phyloP scores from a whole-genome alignment of 2,329 filamentous ascomycete genomes.

The Fusarium burgessii region DNA sequence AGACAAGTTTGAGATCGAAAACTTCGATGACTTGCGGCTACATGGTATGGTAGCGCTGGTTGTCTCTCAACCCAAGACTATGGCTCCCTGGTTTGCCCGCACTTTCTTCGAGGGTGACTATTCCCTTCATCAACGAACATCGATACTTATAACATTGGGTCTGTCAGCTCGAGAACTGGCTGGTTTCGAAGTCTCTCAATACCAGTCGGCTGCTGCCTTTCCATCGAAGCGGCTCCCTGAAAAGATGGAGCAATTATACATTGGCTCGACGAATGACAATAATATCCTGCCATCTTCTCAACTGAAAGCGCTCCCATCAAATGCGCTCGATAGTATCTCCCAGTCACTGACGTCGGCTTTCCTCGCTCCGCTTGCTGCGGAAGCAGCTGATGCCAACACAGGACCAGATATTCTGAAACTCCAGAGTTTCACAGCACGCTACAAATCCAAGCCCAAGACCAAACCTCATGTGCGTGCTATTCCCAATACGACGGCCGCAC shows the following conservation, averaged over 20 bases:
- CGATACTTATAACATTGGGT: constrained; percentile 84
- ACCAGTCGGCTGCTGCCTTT: constrained; percentile 68
- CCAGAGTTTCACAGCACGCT: constrained; percentile 81
- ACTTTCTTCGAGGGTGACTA: constrained; percentile 94
- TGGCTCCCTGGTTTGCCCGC: constrained; percentile 86
- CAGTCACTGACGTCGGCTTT: constrained; percentile 76
- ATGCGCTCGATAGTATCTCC: constrained; percentile 76
- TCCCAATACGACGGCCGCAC: constrained; percentile 80
- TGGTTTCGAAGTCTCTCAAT: constrained; percentile 73
- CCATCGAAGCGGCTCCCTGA: constrained; percentile 84
- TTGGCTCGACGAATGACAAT: constrained; percentile 50
- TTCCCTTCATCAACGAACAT: constrained; percentile 84
- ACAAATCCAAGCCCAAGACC: constrained; percentile 51
- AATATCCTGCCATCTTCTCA: constrained; percentile 48
- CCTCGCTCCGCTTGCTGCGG: constrained; percentile 83
- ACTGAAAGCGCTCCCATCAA: constrained; percentile 65
- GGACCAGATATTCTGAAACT: constrained; percentile 90
- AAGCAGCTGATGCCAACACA: constrained; percentile 81
- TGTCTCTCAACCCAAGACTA: constrained; percentile 77
- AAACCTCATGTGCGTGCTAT: constrained; percentile 66
- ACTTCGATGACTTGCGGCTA: constrained; percentile 80
- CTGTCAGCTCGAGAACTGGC: constrained; percentile 86
- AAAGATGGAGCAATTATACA: constrained; percentile 79
- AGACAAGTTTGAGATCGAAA: constrained; percentile 84
- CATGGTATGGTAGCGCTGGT: constrained; percentile 87